Percentiles rank a stretch among this genome's conserved stretches.
Conservation (phyloP, 176 grass and related monocot species). For the Areca catechu region DNA sequence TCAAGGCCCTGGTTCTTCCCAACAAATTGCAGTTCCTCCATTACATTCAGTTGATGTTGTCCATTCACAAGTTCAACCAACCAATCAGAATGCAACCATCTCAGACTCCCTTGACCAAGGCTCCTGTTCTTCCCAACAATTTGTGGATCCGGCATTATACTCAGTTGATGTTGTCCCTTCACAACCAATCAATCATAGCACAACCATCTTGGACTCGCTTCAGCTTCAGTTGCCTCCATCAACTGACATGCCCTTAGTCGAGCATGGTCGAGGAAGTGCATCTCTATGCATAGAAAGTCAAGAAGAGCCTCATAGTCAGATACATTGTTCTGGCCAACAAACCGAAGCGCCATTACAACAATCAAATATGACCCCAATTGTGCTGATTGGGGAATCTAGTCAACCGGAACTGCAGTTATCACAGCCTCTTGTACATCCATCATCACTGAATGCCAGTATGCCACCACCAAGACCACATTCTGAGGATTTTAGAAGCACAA, state of each 20-base stretch:
- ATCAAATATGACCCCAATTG: not conserved
- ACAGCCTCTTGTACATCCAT: conserved; percentile 25
- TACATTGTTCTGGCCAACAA: not conserved
- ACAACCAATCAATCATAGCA: not conserved
- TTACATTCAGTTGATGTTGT: conserved; percentile 20
- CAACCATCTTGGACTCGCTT: not conserved
- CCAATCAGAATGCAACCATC: too few relatives aligned
- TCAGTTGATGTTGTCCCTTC: not conserved
- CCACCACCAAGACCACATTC: conserved; percentile 19
- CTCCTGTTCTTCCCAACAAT: conserved; percentile 17
- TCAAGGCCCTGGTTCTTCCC: not conserved
- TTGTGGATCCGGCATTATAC: conserved; percentile 3
- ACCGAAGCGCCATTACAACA: not conserved
- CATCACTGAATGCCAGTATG: conserved; percentile 14
- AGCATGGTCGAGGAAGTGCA: not conserved
- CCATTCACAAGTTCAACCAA: not conserved
- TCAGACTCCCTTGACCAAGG: not conserved
- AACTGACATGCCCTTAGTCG: not conserved
- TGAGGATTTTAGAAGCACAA: conserved; percentile 20
- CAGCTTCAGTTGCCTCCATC: not conserved
- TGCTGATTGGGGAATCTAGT: conserved; percentile 13
- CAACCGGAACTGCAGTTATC: not conserved
- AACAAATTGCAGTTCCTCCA: conserved; percentile 6
- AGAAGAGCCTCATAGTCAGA: not conserved
- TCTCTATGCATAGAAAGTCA: conserved; percentile 15